Evolutionary conservation across 345 rosid species (phyloP).

Genomic region (Brassica rapa): DNA sequence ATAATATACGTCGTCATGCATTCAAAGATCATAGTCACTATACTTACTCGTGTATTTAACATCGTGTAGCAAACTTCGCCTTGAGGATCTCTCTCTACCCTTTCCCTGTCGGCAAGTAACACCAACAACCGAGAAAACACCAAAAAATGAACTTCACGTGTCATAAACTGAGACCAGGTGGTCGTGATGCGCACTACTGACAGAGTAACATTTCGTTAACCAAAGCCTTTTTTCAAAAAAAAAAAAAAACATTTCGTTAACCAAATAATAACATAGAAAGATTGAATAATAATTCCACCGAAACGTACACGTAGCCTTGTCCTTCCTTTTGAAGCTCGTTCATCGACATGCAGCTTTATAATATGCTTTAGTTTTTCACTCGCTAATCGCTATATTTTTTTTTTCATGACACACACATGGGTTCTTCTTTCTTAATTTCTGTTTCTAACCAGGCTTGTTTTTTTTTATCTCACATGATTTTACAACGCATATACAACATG

Average conservation of each 20-base stretch:
- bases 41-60: not conserved
- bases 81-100: not conserved
- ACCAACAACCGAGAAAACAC: slow-evolving; percentile 6
- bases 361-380: not conserved
- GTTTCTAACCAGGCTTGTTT: not conserved
- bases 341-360: slow-evolving; percentile 15
- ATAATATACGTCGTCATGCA: not conserved
- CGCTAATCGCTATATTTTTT: not conserved
- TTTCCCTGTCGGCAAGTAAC: not conserved
- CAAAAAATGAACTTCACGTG: not conserved
- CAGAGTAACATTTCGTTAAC: not conserved
- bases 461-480: not conserved
- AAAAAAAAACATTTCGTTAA: not conserved
- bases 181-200: slow-evolving; percentile 19
- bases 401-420: not conserved
- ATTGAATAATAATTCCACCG: not conserved
- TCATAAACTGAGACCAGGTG: not conserved
- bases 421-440: not conserved
- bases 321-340: slow-evolving; percentile 9
- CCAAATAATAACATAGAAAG: not conserved
- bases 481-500: not conserved
- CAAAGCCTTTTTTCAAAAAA: too few relatives aligned
- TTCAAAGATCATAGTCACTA: not conserved
- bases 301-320: not conserved
- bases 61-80: not conserved